phyloP scores from a whole-genome alignment of 768 basidiomycete species.

The Calocybe gangraenosa region DNA sequence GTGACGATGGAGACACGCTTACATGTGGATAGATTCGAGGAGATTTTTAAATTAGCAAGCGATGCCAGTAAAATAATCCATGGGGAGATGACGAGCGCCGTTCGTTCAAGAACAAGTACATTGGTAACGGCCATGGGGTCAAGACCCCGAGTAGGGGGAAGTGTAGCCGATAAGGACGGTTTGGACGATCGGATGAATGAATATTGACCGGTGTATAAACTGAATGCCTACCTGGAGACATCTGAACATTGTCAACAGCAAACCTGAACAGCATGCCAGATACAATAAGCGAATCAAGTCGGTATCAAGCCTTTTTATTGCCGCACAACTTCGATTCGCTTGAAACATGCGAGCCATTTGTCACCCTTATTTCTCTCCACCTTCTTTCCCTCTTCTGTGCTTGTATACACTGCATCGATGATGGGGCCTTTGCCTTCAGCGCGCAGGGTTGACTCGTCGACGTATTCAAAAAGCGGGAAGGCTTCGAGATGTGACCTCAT shows the following conservation, averaged over 20 bases:
- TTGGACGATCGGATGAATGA: constrained; percentile 34
- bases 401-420: constrained; percentile 75
- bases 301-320: constrained; percentile 18
- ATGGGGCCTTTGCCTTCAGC: constrained; percentile 70
- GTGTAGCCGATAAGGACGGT: constrained; percentile 26
- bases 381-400: constrained; percentile 97
- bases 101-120: constrained; percentile 55
- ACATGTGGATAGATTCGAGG: constrained; percentile 89
- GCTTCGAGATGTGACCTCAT: constrained; percentile 85
- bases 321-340: constrained; percentile 45
- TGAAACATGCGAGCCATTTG: constrained; percentile 92
- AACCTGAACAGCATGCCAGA: constrained; percentile 7
- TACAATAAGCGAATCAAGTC: constrained; percentile 1
- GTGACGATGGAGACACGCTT: constrained; percentile 94
- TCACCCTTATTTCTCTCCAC: constrained; percentile 88
- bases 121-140: constrained; percentile 62
- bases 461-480: constrained; percentile 83
- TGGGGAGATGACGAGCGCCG: constrained; percentile 75
- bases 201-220: constrained; percentile 16
- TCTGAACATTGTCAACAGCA: not conserved
- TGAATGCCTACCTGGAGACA: constrained; percentile 2
- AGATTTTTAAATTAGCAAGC: constrained; percentile 75
- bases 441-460: constrained; percentile 75
- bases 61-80: constrained; percentile 78
- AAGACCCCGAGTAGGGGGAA: constrained; percentile 30